Evolutionary conservation across 495 filamentous ascomycete genomes (phyloP).

Genomic region (Hamigera avellanea): DNA sequence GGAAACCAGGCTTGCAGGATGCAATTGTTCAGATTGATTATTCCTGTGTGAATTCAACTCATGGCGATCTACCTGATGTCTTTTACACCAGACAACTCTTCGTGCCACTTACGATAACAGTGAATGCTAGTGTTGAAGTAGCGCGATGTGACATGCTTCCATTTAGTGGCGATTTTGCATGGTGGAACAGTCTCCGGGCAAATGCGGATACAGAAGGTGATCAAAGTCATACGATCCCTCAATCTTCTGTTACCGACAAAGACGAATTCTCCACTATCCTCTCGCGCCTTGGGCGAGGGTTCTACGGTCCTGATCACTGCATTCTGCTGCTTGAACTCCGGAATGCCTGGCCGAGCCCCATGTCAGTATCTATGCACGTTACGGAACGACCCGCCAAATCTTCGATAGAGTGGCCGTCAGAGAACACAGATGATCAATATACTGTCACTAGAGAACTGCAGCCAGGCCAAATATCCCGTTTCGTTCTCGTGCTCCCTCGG

Average conservation of each 20-base stretch:
- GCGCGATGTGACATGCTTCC: slow-evolving; percentile 68
- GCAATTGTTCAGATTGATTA: slow-evolving; percentile 79
- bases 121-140: slow-evolving; percentile 80
- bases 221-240: slow-evolving; percentile 1
- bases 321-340: slow-evolving; percentile 73
- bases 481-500: slow-evolving; percentile 66
- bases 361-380: slow-evolving; percentile 47
- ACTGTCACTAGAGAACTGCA: slow-evolving; percentile 49
- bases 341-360: slow-evolving; percentile 74
- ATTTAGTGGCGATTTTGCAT: slow-evolving; percentile 46
- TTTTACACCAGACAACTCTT: slow-evolving; percentile 81
- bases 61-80: slow-evolving; percentile 49
- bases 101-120: slow-evolving; percentile 74
- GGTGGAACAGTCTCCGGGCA: slow-evolving; percentile 27
- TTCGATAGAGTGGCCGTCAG: neutral
- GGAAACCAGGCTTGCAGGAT: slow-evolving; percentile 74
- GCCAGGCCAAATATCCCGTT: slow-evolving; percentile 66
- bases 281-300: slow-evolving; percentile 25
- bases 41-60: slow-evolving; percentile 52
- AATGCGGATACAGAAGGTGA: slow-evolving; percentile 1
- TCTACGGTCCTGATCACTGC: slow-evolving; percentile 53
- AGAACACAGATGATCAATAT: slow-evolving; percentile 20
- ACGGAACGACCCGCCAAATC: slow-evolving; percentile 18
- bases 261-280: slow-evolving; percentile 29
- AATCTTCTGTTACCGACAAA: slow-evolving; percentile 10